These are phyloP conservation scores for Pichia sp. DNA, from an alignment of 1,139 yeast genomes.

Conservation along the genomic window DNA sequence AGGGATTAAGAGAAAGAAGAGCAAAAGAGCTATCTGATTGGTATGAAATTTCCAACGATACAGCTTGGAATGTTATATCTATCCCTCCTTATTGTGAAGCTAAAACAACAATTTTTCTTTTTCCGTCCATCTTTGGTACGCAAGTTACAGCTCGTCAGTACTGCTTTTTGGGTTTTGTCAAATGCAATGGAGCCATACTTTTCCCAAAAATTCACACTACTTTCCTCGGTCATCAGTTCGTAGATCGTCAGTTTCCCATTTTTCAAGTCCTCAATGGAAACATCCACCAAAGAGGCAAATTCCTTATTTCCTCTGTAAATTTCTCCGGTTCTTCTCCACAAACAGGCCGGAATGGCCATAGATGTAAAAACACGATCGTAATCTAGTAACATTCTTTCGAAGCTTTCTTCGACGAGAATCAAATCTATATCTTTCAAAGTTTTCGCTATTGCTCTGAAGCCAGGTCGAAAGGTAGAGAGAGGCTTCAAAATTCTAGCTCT, in stretches of 20 bases:
- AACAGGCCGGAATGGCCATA: slow-evolving; percentile 97
- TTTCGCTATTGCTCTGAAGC: slow-evolving; percentile 88
- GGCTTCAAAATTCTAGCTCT: slow-evolving; percentile 88
- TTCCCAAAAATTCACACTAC: slow-evolving; percentile 98
- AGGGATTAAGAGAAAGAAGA: background rate
- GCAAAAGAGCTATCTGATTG: slow-evolving; percentile 43
- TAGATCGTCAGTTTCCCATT: slow-evolving; percentile 92
- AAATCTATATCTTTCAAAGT: slow-evolving; percentile 88
- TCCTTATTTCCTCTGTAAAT: slow-evolving; percentile 94
- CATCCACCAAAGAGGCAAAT: slow-evolving; percentile 93
- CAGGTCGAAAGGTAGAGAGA: slow-evolving; percentile 81
- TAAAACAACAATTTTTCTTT: slow-evolving; percentile 84
- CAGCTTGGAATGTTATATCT: slow-evolving; percentile 94
- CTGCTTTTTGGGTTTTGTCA: slow-evolving; percentile 94
- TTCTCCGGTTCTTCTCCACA: slow-evolving; percentile 97
- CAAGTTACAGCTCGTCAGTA: slow-evolving; percentile 83
- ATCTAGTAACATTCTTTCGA: slow-evolving; percentile 88
- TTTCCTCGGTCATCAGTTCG: slow-evolving; percentile 92
- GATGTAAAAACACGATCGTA: slow-evolving; percentile 95
- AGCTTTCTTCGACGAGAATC: slow-evolving; percentile 88
- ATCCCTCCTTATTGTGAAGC: slow-evolving; percentile 90
- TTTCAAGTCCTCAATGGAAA: slow-evolving; percentile 81
- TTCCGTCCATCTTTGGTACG: slow-evolving; percentile 80
- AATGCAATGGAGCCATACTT: slow-evolving; percentile 95
- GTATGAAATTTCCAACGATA: slow-evolving; percentile 93